Conservation (phyloP, 331 rosid genomes). For the Erythrophleum ivorense region DNA sequence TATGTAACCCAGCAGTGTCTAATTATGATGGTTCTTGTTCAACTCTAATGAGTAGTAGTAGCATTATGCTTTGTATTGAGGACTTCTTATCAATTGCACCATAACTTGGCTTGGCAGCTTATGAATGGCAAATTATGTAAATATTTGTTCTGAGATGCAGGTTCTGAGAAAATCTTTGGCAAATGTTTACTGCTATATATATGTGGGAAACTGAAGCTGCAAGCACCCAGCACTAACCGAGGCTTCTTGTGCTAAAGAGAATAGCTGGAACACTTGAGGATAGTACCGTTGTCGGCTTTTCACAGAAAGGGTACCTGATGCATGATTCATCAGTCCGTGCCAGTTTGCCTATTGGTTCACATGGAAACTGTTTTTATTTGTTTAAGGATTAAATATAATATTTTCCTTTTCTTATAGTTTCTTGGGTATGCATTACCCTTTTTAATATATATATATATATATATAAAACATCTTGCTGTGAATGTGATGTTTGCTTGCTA, state of each 20-base stretch:
- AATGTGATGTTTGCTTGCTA: not conserved
- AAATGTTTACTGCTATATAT: too few species aligned
- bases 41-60: not conserved
- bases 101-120: too few species aligned
- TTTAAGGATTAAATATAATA: not conserved
- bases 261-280: not conserved
- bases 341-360: not conserved
- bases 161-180: too few species aligned
- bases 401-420: not conserved
- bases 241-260: not conserved
- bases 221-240: not conserved
- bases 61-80: not conserved
- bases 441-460: too few species aligned
- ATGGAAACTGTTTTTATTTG: not conserved
- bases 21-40: not conserved
- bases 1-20: not conserved
- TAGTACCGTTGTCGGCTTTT: not conserved
- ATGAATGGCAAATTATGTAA: too few species aligned
- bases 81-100: too few species aligned
- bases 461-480: not conserved
- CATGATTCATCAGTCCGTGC: not conserved
- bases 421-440: not conserved
- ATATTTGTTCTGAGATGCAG: not conserved
- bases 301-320: not conserved
- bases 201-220: not conserved